Evolutionary conservation across 805 yeast genomes (phyloP).

Genomic region (Maudiozyma saulgeensis): DNA sequence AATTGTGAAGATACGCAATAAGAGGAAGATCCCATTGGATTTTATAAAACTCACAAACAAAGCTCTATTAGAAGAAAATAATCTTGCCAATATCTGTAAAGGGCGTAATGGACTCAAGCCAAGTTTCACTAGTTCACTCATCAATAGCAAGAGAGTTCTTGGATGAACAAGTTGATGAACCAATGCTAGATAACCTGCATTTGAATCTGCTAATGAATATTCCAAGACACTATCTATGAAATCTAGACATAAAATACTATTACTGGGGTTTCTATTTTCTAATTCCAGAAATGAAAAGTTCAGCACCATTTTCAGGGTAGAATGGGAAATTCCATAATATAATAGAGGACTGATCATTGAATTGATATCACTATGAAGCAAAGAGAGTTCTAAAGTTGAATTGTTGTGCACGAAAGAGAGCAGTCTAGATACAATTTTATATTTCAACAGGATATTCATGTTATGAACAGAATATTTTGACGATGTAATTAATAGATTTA

Average conservation of each 20-base stretch:
- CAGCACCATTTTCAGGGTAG: constrained; percentile 46
- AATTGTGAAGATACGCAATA: constrained; percentile 37
- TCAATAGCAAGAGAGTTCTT: constrained; percentile 55
- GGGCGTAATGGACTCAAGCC: constrained; percentile 12
- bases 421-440: constrained; percentile 37
- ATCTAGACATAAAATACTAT: constrained; percentile 25
- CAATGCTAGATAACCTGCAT: constrained; percentile 37
- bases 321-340: constrained; percentile 40
- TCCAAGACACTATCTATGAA: constrained; percentile 25
- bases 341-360: constrained; percentile 21
- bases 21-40: constrained; percentile 37
- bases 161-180: constrained; percentile 44
- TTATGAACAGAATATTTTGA: constrained; percentile 47
- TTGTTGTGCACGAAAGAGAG: constrained; percentile 29
- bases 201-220: constrained; percentile 32
- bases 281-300: constrained; percentile 43
- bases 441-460: constrained; percentile 39
- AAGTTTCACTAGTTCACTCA: constrained; percentile 26
- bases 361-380: constrained; percentile 18
- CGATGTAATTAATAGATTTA: constrained; percentile 44
- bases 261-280: constrained; percentile 23
- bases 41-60: constrained; percentile 41
- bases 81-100: constrained; percentile 39
- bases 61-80: constrained; percentile 40
- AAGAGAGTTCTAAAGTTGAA: constrained; percentile 12